These are phyloP conservation scores for Begonia loranthoides DNA, from an alignment of 306 rosid genomes.

Conservation along the genomic window DNA sequence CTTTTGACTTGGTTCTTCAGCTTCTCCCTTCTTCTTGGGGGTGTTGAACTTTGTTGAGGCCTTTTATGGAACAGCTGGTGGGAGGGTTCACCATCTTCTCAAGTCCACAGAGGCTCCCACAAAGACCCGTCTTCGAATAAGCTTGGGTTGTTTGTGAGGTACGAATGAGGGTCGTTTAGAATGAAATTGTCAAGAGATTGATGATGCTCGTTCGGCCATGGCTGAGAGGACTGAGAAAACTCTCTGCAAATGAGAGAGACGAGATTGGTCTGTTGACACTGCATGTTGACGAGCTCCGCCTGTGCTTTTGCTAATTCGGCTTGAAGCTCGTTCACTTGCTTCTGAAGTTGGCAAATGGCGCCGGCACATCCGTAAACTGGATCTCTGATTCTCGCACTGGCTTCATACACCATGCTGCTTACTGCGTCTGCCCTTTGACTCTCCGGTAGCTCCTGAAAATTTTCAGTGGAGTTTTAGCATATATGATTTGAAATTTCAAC, in stretches of 20 bases:
- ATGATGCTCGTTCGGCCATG: neutral
- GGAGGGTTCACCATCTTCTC: neutral
- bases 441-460: slow-evolving; percentile 13
- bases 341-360: slow-evolving; percentile 18
- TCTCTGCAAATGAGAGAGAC: slow-evolving; percentile 14
- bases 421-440: slow-evolving; percentile 19
- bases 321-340: slow-evolving; percentile 17
- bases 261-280: slow-evolving; percentile 8
- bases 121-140: slow-evolving; percentile 5
- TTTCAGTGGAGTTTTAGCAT: too few relatives aligned
- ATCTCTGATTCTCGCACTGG: slow-evolving; percentile 18
- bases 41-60: neutral
- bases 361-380: slow-evolving; percentile 22
- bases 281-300: slow-evolving; percentile 18
- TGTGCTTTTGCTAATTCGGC: slow-evolving; percentile 15
- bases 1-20: too few relatives aligned
- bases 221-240: slow-evolving; percentile 3
- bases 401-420: slow-evolving; percentile 21
- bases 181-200: neutral
- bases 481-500: too few relatives aligned
- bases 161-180: neutral
- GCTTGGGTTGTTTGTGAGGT: neutral
- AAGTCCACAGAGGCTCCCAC: slow-evolving; percentile 12
- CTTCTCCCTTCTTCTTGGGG: too few relatives aligned
- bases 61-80: neutral